Percentiles rank a stretch among this genome's conserved stretches.
These are phyloP conservation scores for Hygrophoropsis aurantiaca DNA, from an alignment of 768 basidiomycete genomes.

Conservation along the genomic window DNA sequence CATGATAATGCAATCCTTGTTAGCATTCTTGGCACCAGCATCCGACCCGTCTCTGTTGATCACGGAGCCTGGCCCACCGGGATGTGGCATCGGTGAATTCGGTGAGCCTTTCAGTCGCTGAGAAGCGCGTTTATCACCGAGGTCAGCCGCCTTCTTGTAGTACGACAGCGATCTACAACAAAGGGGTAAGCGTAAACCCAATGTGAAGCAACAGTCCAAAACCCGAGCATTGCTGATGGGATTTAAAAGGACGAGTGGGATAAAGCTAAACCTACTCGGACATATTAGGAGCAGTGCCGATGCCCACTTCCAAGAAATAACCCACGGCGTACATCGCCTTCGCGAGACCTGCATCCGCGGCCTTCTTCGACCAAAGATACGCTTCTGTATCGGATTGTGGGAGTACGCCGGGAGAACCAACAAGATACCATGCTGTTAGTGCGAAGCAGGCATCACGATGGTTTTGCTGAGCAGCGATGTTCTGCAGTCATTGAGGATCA, in stretches of 20 bases:
- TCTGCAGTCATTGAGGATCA: constrained; percentile 43
- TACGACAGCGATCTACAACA: constrained; percentile 62
- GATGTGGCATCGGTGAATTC: constrained; percentile 51
- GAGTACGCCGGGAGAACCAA: constrained; percentile 94
- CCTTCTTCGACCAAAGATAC: constrained; percentile 94
- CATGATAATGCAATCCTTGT: constrained; percentile 90
- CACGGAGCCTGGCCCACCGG: constrained; percentile 63
- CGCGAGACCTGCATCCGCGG: constrained; percentile 85
- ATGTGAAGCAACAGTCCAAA: neutral
- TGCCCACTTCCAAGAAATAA: constrained; percentile 96
- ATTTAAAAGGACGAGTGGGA: constrained; percentile 4
- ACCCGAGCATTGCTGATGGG: constrained; percentile 6
- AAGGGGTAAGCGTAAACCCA: neutral
- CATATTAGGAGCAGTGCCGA: constrained; percentile 69
- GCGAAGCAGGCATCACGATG: constrained; percentile 98
- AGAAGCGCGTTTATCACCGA: constrained; percentile 90
- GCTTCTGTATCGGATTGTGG: constrained; percentile 99
- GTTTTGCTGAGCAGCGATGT: constrained; percentile 96
- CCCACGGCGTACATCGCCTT: constrained; percentile 99
- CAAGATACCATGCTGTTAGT: constrained; percentile 98
- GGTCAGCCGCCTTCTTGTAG: constrained; percentile 89
- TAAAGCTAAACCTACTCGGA: constrained; percentile 52
- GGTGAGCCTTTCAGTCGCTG: constrained; percentile 74
- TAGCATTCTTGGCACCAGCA: constrained; percentile 46
- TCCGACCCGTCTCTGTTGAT: constrained; percentile 56